A percentile compares a stretch with the other conserved stretches of the same genome.
phyloP scores from a whole-genome alignment of 2,329 filamentous ascomycete genomes.

The Pyricularia sp. region DNA sequence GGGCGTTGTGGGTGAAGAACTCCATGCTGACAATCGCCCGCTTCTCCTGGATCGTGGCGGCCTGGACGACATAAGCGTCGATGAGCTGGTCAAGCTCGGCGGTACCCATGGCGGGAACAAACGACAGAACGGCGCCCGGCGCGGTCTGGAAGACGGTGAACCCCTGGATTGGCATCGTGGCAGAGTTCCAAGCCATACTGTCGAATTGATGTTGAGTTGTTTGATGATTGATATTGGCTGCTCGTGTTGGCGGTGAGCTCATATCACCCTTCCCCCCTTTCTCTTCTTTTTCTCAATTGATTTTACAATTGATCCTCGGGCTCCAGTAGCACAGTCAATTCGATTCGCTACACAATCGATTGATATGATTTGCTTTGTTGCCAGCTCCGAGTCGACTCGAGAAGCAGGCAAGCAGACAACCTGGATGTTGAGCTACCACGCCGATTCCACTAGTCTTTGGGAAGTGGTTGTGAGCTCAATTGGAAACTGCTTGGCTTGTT shows the following conservation, averaged over 20 bases:
- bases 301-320: neutral
- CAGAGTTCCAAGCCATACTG: conserved; percentile 13
- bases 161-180: conserved; percentile 27
- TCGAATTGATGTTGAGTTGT: neutral
- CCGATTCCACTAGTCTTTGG: neutral
- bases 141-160: conserved; percentile 53
- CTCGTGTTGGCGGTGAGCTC: neutral
- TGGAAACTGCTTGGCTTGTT: neutral
- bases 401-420: neutral
- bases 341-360: neutral
- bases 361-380: neutral
- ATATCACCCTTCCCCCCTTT: neutral
- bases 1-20: conserved; percentile 43
- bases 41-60: conserved; percentile 47
- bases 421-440: neutral
- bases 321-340: neutral
- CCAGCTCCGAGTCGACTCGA: neutral
- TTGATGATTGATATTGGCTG: neutral
- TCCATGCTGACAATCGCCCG: conserved; percentile 47
- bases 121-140: conserved; percentile 49
- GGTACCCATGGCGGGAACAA: conserved; percentile 56
- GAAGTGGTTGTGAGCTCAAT: neutral
- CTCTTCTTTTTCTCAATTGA: neutral
- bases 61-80: conserved; percentile 45
- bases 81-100: conserved; percentile 52